A percentile compares a stretch with the other conserved stretches of the same genome.
Evolutionary conservation across 805 yeast genomes (phyloP).

Genomic region (Danielia reshetovae): DNA sequence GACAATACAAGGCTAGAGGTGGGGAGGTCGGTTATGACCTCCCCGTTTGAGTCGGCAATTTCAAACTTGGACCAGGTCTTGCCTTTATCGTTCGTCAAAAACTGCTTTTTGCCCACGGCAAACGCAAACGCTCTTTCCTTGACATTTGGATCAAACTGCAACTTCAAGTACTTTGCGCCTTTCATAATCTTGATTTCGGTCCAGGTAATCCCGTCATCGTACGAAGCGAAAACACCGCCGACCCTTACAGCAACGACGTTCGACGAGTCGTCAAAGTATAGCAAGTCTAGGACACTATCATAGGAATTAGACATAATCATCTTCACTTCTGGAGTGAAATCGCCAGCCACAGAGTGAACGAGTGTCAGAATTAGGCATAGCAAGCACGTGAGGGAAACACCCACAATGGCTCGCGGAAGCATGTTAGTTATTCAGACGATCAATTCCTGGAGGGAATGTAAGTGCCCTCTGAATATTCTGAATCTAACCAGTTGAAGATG

Average conservation of each 20-base stretch:
- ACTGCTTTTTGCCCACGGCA: constrained; percentile 29
- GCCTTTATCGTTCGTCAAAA: constrained; percentile 48
- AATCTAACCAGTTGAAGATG: no score
- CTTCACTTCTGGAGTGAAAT: constrained; percentile 1
- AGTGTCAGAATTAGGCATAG: no score
- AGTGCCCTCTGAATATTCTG: no score
- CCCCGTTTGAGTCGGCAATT: constrained; percentile 18
- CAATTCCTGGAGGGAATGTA: no score
- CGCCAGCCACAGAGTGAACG: neutral
- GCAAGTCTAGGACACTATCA: constrained; percentile 42
- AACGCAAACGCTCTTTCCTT: constrained; percentile 42
- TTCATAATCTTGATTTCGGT: constrained; percentile 35
- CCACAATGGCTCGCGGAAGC: no score
- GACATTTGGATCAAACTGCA: constrained; percentile 32
- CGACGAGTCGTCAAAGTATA: constrained; percentile 9
- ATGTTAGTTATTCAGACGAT: no score
- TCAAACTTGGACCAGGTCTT: constrained; percentile 40
- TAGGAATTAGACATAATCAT: no score
- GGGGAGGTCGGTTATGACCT: constrained; percentile 6
- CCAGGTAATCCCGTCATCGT: constrained; percentile 54
- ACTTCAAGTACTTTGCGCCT: constrained; percentile 16
- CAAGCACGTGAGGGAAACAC: no score
- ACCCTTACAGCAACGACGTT: constrained; percentile 5
- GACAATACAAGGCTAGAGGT: constrained; percentile 16
- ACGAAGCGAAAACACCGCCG: constrained; percentile 21